phyloP scores from a whole-genome alignment of 306 rosid species.

The Alnus glutinosa region DNA sequence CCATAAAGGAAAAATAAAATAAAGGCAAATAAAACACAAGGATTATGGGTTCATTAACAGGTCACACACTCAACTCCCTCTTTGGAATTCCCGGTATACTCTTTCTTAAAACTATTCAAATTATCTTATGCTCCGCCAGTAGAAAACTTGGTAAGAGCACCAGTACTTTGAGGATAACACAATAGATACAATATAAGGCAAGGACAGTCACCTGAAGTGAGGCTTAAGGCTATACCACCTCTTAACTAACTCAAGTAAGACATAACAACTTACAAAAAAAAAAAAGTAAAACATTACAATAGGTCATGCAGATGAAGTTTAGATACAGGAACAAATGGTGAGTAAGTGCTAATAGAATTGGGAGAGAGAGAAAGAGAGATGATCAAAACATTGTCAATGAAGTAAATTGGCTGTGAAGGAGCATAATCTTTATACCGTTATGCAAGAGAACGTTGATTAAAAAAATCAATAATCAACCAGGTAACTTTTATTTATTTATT shows the following conservation, averaged over 20 bases:
- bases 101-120: neutral
- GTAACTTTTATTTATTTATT: neutral
- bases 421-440: neutral
- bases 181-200: neutral
- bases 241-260: neutral
- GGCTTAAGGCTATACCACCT: constrained; percentile 1
- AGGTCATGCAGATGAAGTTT: neutral
- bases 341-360: neutral
- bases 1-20: neutral
- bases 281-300: neutral
- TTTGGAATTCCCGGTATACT: neutral
- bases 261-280: neutral
- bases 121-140: neutral
- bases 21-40: neutral
- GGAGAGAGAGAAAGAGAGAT: neutral
- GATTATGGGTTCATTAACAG: neutral
- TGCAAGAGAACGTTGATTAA: neutral
- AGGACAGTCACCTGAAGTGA: neutral
- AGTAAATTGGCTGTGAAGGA: neutral
- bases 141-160: neutral
- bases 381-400: neutral
- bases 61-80: neutral
- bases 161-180: neutral
- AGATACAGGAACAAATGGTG: neutral
- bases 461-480: neutral